A percentile compares a stretch with the other conserved stretches of the same genome.
Conservation (phyloP, 805 yeast genomes). For the Candida coquimbonensis region DNA sequence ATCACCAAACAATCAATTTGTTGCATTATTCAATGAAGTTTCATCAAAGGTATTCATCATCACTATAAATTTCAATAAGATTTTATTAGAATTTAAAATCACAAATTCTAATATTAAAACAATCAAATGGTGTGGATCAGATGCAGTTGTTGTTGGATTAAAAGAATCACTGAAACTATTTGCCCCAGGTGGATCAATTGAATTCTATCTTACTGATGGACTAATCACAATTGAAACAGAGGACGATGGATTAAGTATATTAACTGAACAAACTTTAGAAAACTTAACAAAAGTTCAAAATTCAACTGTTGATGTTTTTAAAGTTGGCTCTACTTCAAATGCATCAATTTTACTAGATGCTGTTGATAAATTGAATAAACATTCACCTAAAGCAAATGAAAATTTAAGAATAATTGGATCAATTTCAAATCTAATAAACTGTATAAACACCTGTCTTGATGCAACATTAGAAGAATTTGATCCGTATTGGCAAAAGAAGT, state of each 20-base stretch:
- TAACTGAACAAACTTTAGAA: constrained; percentile 49
- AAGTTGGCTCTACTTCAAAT: constrained; percentile 78
- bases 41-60: constrained; percentile 42
- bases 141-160: constrained; percentile 59
- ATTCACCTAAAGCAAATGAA: constrained; percentile 77
- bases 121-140: constrained; percentile 76
- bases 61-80: constrained; percentile 29
- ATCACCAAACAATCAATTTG: constrained; percentile 51
- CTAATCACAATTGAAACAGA: constrained; percentile 40
- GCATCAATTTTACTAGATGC: constrained; percentile 81
- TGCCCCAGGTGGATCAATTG: constrained; percentile 59
- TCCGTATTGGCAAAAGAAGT: constrained; percentile 69
- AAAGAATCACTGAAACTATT: constrained; percentile 59
- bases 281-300: constrained; percentile 58
- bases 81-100: constrained; percentile 20
- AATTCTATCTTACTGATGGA: constrained; percentile 42
- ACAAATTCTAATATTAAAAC: constrained; percentile 37
- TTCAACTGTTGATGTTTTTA: constrained; percentile 54
- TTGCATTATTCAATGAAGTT: constrained; percentile 40
- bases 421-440: constrained; percentile 40
- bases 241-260: constrained; percentile 62
- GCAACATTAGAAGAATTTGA: constrained; percentile 79
- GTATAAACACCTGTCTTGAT: constrained; percentile 62
- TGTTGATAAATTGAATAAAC: constrained; percentile 52
- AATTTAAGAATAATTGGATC: constrained; percentile 50